Conservation (phyloP, 805 yeast species). For the Lipomyces oligophaga region DNA sequence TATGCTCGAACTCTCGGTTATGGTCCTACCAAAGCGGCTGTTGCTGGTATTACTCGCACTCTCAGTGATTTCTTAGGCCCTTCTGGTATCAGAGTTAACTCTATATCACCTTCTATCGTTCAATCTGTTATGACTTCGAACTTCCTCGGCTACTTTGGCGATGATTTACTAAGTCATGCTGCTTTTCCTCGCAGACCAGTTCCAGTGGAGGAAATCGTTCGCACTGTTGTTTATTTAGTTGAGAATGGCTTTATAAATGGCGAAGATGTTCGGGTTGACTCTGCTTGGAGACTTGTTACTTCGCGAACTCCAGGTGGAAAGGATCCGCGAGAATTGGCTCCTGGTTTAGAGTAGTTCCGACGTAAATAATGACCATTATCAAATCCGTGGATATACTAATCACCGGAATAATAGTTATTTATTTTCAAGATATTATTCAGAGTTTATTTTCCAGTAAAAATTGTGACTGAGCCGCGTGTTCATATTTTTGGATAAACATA, state of each 20-base stretch:
- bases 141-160: neutral
- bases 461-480: no score
- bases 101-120: constrained; percentile 66
- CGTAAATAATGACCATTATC: no score
- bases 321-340: neutral
- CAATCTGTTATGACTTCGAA: constrained; percentile 39
- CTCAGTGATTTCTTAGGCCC: constrained; percentile 25
- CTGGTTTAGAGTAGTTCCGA: constrained; percentile 3
- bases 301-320: neutral
- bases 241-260: constrained; percentile 4
- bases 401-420: no score
- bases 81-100: constrained; percentile 57
- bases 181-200: constrained; percentile 4
- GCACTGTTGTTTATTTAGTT: neutral
- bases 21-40: constrained; percentile 27
- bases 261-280: constrained; percentile 2
- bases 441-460: no score
- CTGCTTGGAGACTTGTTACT: neutral
- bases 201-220: neutral
- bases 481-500: no score
- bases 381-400: no score
- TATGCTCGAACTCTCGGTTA: constrained; percentile 27
- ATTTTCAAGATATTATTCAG: no score
- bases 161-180: neutral
- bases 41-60: constrained; percentile 24